A percentile compares a stretch with the other conserved stretches of the same genome.
These are phyloP conservation scores for Rehmannia glutinosa DNA, from an alignment of 257 asterid species.

Conservation along the genomic window DNA sequence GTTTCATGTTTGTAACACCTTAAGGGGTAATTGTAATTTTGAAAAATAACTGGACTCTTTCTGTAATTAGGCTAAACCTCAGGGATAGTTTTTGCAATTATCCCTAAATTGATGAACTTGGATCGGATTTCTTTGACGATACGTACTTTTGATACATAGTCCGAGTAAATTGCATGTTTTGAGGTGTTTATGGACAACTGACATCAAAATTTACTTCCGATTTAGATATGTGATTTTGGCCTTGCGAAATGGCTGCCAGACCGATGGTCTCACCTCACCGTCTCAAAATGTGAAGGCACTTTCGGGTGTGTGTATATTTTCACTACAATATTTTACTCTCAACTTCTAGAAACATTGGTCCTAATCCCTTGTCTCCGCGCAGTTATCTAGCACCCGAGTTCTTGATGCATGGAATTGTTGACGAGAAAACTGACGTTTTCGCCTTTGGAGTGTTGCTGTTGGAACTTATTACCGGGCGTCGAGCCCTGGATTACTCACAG, in stretches of 20 bases:
- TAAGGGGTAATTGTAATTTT: background rate
- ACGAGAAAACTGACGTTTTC: constrained; percentile 83
- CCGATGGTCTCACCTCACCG: constrained; percentile 56
- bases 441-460: constrained; percentile 83
- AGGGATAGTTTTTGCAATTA: background rate
- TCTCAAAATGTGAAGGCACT: constrained; percentile 64
- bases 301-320: constrained; percentile 44
- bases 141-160: background rate
- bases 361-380: constrained; percentile 11
- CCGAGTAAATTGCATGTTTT: background rate
- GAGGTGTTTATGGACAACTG: background rate
- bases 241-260: constrained; percentile 77
- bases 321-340: background rate
- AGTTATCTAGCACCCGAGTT: constrained; percentile 94
- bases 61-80: background rate
- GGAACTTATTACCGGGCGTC: constrained; percentile 91
- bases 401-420: constrained; percentile 94
- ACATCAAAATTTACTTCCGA: background rate
- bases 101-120: background rate
- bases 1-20: too few species aligned
- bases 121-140: background rate
- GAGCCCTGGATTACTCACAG: constrained; percentile 88
- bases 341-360: background rate
- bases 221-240: constrained; percentile 75
- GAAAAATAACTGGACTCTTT: background rate